Evolutionary conservation across 345 rosid genomes (phyloP), one percentile per base, ranked within the genome.

Genomic region (Populus tremula): DNA sequence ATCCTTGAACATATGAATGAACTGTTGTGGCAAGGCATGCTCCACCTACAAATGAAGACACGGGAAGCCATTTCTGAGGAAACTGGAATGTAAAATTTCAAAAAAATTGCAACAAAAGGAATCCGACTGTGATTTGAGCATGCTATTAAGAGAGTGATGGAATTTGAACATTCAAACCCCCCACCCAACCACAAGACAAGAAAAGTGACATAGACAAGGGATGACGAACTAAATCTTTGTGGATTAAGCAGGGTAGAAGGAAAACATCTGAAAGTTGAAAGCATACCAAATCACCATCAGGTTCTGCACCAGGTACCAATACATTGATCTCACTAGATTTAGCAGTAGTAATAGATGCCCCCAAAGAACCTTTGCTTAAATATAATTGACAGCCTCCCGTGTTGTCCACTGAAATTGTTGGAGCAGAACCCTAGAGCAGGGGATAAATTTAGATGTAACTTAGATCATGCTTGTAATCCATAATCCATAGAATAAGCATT

Each of bases 321-420:
- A 93, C 89, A 81, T 96, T 96, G 85, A 93, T 88, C 87, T 93
- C 98, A 71, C 96, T 93, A 12, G 98, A 90, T 84, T 96, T 96
- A 73, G 99, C 98, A 56, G 99, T 96, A 56, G 97, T 92, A 85
- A 96, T 86, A 70, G 97, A 89, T 68, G 97, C 73, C 80, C 80
- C 89, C 77, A 93, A 70, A 23, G 96, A 88, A 75, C 90, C 93
- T 78, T 90, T 90, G 91, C 91, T 88, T 71, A 95, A 85, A 84
- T 93, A 93, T 77, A 95, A 78, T 83, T 92, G 99, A 84, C 97
- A 93, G 65, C 96, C 97, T 59, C 84, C 81, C 0, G 99, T 92
- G 86, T 93, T 95, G 87, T 95, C 99, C 81, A 93, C 96, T 62
- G 98, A 93, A 71, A 95, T 84, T 38, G 99, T 89, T 69, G 99